These are phyloP conservation scores for Polygonum maritimum DNA, from an alignment of 148 eudicot species.

Conservation along the genomic window DNA sequence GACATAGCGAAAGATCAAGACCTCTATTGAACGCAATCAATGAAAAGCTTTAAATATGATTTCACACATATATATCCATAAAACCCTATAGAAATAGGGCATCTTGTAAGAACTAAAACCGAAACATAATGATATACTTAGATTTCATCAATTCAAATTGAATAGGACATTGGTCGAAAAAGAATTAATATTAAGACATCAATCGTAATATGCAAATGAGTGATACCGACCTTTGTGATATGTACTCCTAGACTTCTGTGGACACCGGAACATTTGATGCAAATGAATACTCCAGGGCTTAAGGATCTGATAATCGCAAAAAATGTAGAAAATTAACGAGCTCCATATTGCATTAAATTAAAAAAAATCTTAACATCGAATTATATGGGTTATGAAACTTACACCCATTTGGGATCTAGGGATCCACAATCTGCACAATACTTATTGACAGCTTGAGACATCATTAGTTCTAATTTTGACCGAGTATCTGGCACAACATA, in stretches of 20 bases:
- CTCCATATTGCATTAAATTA: background rate
- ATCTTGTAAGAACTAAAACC: too few species aligned
- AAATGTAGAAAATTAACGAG: background rate
- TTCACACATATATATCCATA: too few species aligned
- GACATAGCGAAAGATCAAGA: too few species aligned
- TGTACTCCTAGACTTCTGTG: conserved; percentile 98
- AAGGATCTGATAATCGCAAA: conserved; percentile 44
- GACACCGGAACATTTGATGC: conserved; percentile 95
- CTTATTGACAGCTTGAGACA: conserved; percentile 41
- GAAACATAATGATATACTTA: too few species aligned
- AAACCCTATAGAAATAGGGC: too few species aligned
- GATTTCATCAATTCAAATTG: too few species aligned
- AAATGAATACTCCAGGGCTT: conserved; percentile 74
- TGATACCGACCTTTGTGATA: conserved; percentile 58
- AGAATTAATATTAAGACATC: too few species aligned
- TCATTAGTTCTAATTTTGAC: conserved; percentile 40
- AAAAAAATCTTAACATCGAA: background rate
- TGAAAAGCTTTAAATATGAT: too few species aligned
- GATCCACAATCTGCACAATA: conserved; percentile 95
- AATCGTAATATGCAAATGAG: too few species aligned
- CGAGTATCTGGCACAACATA: conserved; percentile 5
- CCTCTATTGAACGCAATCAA: too few species aligned
- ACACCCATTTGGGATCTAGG: conserved; percentile 96
- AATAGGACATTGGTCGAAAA: too few species aligned
- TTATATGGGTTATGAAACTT: conserved; percentile 27